phyloP scores from a whole-genome alignment of 768 basidiomycete genomes.

The Tulasnella sp. region DNA sequence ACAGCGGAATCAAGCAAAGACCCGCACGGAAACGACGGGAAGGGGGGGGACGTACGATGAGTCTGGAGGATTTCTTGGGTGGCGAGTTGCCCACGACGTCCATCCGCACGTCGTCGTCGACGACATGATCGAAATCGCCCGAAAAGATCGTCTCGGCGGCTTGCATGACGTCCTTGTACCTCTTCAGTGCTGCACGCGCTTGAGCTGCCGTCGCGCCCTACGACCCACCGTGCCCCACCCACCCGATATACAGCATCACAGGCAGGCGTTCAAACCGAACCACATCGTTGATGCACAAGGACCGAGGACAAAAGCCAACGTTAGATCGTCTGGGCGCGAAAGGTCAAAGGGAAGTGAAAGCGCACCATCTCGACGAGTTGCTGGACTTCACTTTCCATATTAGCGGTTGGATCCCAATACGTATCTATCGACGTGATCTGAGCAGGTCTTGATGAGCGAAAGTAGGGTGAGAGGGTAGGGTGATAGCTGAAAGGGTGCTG shows the following conservation, averaged over 20 bases:
- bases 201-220: constrained; percentile 75
- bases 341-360: neutral
- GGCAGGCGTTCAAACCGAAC: constrained; percentile 16
- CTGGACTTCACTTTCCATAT: constrained; percentile 44
- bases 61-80: constrained; percentile 1
- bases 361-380: constrained; percentile 54
- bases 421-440: too few species aligned
- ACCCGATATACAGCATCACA: neutral
- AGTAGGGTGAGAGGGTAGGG: neutral
- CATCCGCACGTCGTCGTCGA: constrained; percentile 26
- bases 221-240: too few species aligned
- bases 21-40: neutral
- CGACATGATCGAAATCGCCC: constrained; percentile 69
- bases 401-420: too few species aligned
- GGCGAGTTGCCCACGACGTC: neutral
- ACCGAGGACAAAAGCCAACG: too few species aligned
- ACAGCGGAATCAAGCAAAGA: too few species aligned
- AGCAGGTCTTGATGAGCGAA: neutral
- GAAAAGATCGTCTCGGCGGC: constrained; percentile 79
- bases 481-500: neutral
- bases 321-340: too few species aligned
- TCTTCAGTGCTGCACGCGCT: constrained; percentile 69
- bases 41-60: neutral
- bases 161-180: constrained; percentile 78
- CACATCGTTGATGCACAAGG: too few species aligned